Evolutionary conservation across 2,329 filamentous ascomycete species (phyloP).

Genomic region (Colletotrichum camelliae): DNA sequence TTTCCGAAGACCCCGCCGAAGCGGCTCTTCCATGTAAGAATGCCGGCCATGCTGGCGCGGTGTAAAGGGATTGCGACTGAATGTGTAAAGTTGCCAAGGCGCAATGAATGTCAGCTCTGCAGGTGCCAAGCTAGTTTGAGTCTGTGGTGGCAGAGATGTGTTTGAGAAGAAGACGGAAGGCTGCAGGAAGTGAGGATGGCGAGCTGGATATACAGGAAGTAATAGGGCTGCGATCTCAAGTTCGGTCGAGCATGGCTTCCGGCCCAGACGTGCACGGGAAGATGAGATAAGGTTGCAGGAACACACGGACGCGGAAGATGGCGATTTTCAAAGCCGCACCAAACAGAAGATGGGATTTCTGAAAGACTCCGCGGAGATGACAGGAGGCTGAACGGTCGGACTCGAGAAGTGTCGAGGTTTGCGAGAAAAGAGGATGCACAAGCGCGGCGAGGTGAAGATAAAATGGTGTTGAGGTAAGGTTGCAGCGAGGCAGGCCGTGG

Average conservation of each 20-base stretch:
- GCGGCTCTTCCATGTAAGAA: constrained; percentile 10
- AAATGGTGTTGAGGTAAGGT: background rate
- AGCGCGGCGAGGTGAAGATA: background rate
- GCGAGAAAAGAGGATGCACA: background rate
- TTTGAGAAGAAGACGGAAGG: background rate
- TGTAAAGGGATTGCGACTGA: background rate
- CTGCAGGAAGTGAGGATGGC: background rate
- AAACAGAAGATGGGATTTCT: background rate
- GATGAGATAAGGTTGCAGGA: constrained; percentile 6
- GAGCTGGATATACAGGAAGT: background rate
- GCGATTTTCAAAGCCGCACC: background rate
- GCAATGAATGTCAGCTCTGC: background rate
- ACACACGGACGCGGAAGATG: background rate
- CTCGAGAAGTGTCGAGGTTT: background rate
- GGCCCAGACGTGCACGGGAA: background rate
- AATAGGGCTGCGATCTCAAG: background rate
- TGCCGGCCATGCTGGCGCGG: background rate
- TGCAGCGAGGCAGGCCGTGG: background rate
- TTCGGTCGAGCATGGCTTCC: background rate
- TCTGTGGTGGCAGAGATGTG: background rate
- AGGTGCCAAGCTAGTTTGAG: background rate
- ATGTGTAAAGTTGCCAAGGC: background rate
- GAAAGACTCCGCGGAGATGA: background rate
- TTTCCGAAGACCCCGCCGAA: constrained; percentile 21
- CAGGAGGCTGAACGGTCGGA: background rate